A percentile compares a stretch with the other conserved stretches of the same genome.
Conservation (phyloP, 805 yeast genomes). For the Candida pini region DNA sequence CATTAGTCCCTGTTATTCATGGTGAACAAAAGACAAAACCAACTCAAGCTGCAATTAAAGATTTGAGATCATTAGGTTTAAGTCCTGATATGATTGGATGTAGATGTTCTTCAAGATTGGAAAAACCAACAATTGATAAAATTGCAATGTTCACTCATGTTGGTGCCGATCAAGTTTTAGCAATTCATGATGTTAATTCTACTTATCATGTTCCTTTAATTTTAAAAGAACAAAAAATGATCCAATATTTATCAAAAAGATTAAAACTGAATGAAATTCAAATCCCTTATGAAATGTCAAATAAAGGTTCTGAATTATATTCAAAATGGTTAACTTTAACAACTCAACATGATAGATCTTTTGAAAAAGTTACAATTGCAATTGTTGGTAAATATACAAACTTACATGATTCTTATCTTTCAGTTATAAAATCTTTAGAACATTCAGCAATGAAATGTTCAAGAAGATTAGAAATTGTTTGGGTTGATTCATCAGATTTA, state of each 20-base stretch:
- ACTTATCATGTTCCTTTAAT: conserved; percentile 96
- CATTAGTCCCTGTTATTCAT: conserved; percentile 94
- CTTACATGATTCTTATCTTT: conserved; percentile 89
- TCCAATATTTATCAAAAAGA: conserved; percentile 65
- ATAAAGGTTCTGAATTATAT: conserved; percentile 67
- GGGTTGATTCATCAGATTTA: conserved; percentile 94
- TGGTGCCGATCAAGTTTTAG: conserved; percentile 95
- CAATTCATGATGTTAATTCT: conserved; percentile 93
- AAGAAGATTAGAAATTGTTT: conserved; percentile 77
- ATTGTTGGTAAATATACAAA: conserved; percentile 96
- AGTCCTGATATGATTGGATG: conserved; percentile 97
- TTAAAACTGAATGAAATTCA: conserved; percentile 49
- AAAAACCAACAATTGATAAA: conserved; percentile 81
- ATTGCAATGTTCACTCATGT: conserved; percentile 99
- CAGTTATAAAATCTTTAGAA: conserved; percentile 92
- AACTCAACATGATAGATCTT: conserved; percentile 71
- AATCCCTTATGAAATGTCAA: conserved; percentile 43
- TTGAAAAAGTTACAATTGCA: conserved; percentile 87
- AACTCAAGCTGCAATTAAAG: conserved; percentile 98
- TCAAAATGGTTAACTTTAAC: conserved; percentile 78
- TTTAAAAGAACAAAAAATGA: conserved; percentile 79
- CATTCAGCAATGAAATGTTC: conserved; percentile 90
- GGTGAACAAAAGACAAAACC: conserved; percentile 99
- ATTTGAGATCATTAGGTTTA: conserved; percentile 90
- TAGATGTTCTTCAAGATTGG: conserved; percentile 84